Evolutionary conservation across 495 filamentous ascomycete species (phyloP), one percentile per base, ranked within the genome.

Genomic region (Apiosordaria backusii): DNA sequence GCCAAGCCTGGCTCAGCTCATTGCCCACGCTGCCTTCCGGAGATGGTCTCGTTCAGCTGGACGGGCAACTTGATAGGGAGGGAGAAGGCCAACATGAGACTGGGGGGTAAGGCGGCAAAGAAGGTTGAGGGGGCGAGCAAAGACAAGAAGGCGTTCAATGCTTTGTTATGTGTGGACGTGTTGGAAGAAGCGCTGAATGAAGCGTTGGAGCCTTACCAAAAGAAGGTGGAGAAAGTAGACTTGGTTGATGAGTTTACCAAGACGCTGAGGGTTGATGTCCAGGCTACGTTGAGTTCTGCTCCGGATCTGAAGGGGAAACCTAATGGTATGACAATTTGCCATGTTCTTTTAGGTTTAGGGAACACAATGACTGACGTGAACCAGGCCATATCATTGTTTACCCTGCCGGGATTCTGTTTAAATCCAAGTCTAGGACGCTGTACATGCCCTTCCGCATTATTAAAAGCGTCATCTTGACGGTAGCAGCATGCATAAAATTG

Each of bases 1-100:
- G n/a, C n/a, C n/a, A n/a, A n/a, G n/a, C n/a, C n/a, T n/a, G n/a
- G n/a, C n/a, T n/a, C n/a, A n/a, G n/a, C n/a, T n/a, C n/a, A n/a
- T n/a, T n/a, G n/a, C n/a, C n/a, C n/a, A n/a, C n/a, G n/a, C n/a
- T n/a, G n/a, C n/a, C n/a, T n/a, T n/a, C 52, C 52, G 16, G 52
- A 19, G n/a, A 55, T 55, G 9, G 52, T 55, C 52, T 55, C 52
- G n/a, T 55, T 55, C 18, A 55, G 52, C n/a, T 55, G 52, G 52
- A 55, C 52, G 52, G 52, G 52, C n/a, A 55, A 19, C n/a, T 21
- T 21, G 22, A 19, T 55, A 6, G 52, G 22, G n/a, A 55, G 22
- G 22, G 52, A 55, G n/a, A 55, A 22, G 22, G 52, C n/a, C 52
- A 55, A 55, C 22, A 7, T 55, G n/a, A 55, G 22, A 18, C 52